Evolutionary conservation across 495 filamentous ascomycete genomes (phyloP).

Genomic region (Xylaria cubensis): DNA sequence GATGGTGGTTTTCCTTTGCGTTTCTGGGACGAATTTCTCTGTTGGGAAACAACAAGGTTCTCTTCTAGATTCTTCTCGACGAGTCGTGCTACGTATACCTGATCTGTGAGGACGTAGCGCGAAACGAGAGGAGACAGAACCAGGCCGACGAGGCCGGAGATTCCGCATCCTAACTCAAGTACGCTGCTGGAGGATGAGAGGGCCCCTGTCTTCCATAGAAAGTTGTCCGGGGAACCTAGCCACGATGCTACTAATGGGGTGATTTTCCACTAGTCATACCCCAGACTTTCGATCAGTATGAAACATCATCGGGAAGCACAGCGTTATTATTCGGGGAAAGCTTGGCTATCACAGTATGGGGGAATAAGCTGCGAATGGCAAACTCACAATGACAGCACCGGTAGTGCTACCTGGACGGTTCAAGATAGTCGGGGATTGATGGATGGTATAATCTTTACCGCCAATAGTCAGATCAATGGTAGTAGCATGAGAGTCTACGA

Average conservation of each 20-base stretch:
- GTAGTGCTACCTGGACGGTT: slow-evolving; percentile 85
- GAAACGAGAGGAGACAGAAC: slow-evolving; percentile 65
- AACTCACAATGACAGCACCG: slow-evolving; percentile 64
- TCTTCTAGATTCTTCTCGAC: slow-evolving; percentile 75
- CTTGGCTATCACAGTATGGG: not conserved
- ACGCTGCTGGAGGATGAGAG: slow-evolving; percentile 64
- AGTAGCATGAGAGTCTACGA: slow-evolving; percentile 73
- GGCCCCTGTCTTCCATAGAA: slow-evolving; percentile 65
- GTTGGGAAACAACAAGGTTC: slow-evolving; percentile 50
- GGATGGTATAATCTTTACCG: slow-evolving; percentile 74
- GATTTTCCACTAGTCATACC: slow-evolving; percentile 72
- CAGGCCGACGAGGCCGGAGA: slow-evolving; percentile 77
- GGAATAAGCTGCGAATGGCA: not conserved
- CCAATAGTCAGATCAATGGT: slow-evolving; percentile 72
- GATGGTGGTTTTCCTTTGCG: slow-evolving; percentile 32
- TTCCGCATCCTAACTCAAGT: slow-evolving; percentile 87
- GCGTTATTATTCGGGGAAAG: not conserved
- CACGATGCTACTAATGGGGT: slow-evolving; percentile 86
- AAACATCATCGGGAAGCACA: not conserved
- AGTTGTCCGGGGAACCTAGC: slow-evolving; percentile 68
- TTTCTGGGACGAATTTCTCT: slow-evolving; percentile 28
- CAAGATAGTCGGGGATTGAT: slow-evolving; percentile 84
- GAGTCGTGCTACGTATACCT: slow-evolving; percentile 79
- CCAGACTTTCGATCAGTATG: slow-evolving; percentile 64
- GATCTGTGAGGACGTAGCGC: slow-evolving; percentile 84